These are phyloP conservation scores for Fomitiporia mediterranea DNA, from an alignment of 1,284 basidiomycete genomes.

Conservation along the genomic window DNA sequence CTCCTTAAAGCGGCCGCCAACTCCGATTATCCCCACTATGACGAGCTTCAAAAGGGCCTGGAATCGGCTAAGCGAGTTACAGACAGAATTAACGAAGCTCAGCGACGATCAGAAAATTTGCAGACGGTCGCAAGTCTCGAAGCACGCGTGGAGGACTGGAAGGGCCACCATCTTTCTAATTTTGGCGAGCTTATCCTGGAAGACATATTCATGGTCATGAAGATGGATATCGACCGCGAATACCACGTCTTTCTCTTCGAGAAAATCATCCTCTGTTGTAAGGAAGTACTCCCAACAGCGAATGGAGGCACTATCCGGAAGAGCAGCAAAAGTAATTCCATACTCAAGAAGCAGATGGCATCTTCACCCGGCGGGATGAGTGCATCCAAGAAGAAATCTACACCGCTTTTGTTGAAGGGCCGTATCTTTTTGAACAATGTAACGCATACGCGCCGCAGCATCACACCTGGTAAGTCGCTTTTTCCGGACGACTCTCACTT, in stretches of 20 bases:
- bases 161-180: constrained; percentile 91
- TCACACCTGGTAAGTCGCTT: constrained; percentile 51
- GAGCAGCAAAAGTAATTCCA: constrained; percentile 68
- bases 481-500: neutral
- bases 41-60: constrained; percentile 81
- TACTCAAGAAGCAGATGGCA: constrained; percentile 68
- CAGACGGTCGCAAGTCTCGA: constrained; percentile 89
- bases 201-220: constrained; percentile 94
- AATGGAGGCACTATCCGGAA: constrained; percentile 31
- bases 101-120: constrained; percentile 82
- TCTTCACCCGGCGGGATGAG: constrained; percentile 43
- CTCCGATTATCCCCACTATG: constrained; percentile 66
- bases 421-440: constrained; percentile 98
- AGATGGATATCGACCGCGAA: constrained; percentile 94
- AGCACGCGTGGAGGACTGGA: constrained; percentile 96
- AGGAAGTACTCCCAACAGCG: constrained; percentile 60
- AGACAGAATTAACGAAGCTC: constrained; percentile 94
- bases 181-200: constrained; percentile 93
- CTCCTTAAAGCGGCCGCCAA: constrained; percentile 72
- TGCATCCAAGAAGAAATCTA: constrained; percentile 66
- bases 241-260: constrained; percentile 99
- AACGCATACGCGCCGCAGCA: constrained; percentile 64
- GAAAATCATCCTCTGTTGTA: constrained; percentile 98
- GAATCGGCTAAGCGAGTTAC: constrained; percentile 90
- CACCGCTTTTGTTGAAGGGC: constrained; percentile 88